Conservation (phyloP, 345 rosid species). For the Linum lewisii region DNA sequence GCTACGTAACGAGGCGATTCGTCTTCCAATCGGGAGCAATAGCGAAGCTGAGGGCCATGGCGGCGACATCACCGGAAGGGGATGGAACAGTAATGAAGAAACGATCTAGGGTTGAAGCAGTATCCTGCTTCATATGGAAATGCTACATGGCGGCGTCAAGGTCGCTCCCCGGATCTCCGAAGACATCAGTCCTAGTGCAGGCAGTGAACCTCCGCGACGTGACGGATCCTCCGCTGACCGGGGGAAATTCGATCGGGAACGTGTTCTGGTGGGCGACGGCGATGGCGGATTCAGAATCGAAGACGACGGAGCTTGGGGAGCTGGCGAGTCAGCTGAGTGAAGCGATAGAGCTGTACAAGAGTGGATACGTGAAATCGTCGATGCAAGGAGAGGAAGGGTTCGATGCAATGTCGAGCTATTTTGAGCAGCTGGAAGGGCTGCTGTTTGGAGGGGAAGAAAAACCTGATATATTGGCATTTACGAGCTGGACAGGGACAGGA, state of each 20-base stretch:
- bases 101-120: background rate
- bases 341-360: background rate
- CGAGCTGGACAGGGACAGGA: conserved; percentile 1
- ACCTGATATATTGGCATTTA: conserved; percentile 8
- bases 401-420: background rate
- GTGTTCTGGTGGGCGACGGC: conserved; percentile 2
- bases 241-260: background rate
- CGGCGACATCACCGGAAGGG: background rate
- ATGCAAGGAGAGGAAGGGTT: conserved; percentile 2
- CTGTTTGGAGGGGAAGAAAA: background rate
- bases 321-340: background rate
- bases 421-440: conserved; percentile 3
- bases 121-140: conserved; percentile 1
- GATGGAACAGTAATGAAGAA: background rate
- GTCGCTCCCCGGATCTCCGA: background rate
- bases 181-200: background rate
- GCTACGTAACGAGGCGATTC: conserved; percentile 5
- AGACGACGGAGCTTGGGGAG: background rate
- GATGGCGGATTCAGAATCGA: background rate
- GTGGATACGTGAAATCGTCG: background rate
- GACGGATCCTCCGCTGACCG: background rate
- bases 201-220: background rate
- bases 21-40: background rate
- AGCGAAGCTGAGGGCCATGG: background rate
- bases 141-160: background rate